Evolutionary conservation across 1,284 basidiomycete species (phyloP), one percentile per base, ranked within the genome.

Genomic region (Agaricales sp.): DNA sequence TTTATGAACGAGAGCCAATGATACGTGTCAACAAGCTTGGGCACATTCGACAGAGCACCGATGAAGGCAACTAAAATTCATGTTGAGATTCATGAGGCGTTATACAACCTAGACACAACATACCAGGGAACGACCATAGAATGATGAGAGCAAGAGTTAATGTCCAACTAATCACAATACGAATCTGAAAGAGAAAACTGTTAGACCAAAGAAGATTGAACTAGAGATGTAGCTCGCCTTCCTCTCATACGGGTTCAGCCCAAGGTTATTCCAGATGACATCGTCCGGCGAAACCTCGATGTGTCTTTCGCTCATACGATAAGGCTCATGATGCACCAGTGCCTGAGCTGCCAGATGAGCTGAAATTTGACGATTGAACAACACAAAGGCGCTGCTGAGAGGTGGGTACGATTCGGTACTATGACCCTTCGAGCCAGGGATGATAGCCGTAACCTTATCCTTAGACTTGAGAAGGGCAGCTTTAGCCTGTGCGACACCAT

Each of bases 361-460:
- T 1, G 89, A 89, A 55, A 96, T 87, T 68, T 98, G 95, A 57
- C 81, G 77, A 65, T 94, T 83, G 76, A 98, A 99, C 23, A 91
- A 85, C 53, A 99, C 77, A 65, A 99, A 99, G 2, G 89, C 91
- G 21, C 87, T 88, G 61, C 81, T 91, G 54, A 87, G 62, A 1
- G 86, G 83, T 2, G 81, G 82, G 54, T 87, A 88, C 21, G 72
- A 73, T 50, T 74, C 55, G 43, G 54, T 56, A 3, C 53, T 53
- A 12, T 43, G 37, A 51, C 37, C 35, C 56, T 4, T 51, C 45
- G 6, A 61, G 55, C 45, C 57, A 41, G 18, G 52, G 51, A 59
- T 61, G 22, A 61, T 52, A 19, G 56, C 48, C 50, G 50, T 23
- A 22, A 24, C 26, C 35, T 25, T 37, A 43, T 4, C 46, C 50